Base-by-base conservation (phyloP, 495 filamentous ascomycete genomes). In the Aspergillus leporis region DNA sequence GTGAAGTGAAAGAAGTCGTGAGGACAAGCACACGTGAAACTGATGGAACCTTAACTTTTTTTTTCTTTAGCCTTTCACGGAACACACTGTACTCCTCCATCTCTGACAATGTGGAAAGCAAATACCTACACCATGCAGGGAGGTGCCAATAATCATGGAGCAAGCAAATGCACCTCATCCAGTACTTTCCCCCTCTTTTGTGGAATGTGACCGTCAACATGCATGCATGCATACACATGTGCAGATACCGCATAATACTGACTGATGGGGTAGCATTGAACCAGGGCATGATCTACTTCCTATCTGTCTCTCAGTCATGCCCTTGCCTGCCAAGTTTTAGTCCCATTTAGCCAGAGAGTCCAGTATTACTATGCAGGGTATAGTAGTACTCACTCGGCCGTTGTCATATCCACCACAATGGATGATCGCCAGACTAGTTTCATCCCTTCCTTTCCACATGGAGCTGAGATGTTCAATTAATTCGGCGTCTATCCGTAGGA, bases 161-260 rank as follows among this genome's bases (percentile, higher is more conserved):
- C 7, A 5, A 51, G 49, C 25, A 9, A 25, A n/a, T 40, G 19
- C 16, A 40, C 41, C n/a, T 40, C 19, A 40, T 40, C 32, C 22
- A n/a, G 34, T 22, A 30, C 38, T 43, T 12, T 21, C 47, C 51
- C 56, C 55, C 55, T 32, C 55, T 55, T 32, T 18, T 31, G 16
- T 59, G 60, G 60, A 62, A 62, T 62, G 60, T 51, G 55, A 58
- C 60, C 51, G 57, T 57, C 49, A 34, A 23, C 47, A 36, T 23
- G 48, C 51, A 34, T 45, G 40, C 50, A 56, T 56, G 48, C 49
- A 41, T 36, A 30, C 14, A 32, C 41, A 53, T 45, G 47, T 36
- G 50, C 40, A 45, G 38, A 41, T 30, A 47, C 40, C 18, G 5
- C 40, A 43, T 43, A 28, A 3, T n/a, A n/a, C 40, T 43, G 40